Evolutionary conservation across 768 basidiomycete species (phyloP), one percentile per base, ranked within the genome.

Genomic region (Gloeopeniophorella convolvens): DNA sequence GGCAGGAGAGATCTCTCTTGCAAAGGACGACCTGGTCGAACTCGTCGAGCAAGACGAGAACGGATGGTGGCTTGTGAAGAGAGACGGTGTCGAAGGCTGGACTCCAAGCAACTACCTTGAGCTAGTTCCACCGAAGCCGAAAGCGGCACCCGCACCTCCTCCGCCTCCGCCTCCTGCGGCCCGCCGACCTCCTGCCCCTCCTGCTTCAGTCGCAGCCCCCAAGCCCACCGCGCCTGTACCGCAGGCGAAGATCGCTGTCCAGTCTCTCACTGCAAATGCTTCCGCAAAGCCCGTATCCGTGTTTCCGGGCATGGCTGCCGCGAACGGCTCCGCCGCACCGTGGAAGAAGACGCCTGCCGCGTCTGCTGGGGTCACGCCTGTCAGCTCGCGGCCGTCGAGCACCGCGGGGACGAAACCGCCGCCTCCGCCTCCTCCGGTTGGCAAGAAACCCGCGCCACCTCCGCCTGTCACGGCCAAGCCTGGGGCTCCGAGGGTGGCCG

Each of bases 1-100:
- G 66, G 83, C 85, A 28, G 94, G 94, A 11, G 96, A 99, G 67
- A 84, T 97, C 76, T 72, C 81, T 5, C 67, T 99, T 44, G 78
- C 76, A 58, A 97, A 97, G 66, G 96, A 93, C 60, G 96, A 97
- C 53, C 50, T 88, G 3, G 89, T 98, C 1, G 94, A 97, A 69
- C 72, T 98, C 16, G 73, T 93, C 27, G 85, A 95, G 71, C 92
- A 96, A 65, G 83, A 85, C 62, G 82, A 93, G 52, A 95, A 95
- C 59, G 96, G 95, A 3, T 99, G 96, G 96, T 98, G 96, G 95
- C 74, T 96, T 27, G 85, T 97, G 49, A 89, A 85, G 74, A 91
- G 86, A 67, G 77, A 74, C 45, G 78, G 77, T 2, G 68, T 71
- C 15, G 92, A 97, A 63, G 96, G 91, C 12, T 99, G 94, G 93